Base-by-base conservation (phyloP, 169 alveolate species). In the Eimeria maxima region DNA sequence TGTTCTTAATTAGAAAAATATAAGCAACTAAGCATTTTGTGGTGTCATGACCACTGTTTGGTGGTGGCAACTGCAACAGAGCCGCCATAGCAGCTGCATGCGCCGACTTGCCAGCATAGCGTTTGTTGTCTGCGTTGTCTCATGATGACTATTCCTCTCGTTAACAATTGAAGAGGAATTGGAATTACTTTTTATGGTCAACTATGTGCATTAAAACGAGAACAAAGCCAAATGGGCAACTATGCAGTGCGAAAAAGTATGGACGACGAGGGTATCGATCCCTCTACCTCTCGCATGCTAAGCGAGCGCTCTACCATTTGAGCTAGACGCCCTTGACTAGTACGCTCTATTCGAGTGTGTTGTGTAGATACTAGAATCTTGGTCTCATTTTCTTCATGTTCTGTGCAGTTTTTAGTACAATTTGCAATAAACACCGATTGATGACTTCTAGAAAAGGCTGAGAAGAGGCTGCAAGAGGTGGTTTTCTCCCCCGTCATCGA, bases 241-340 rank as follows among this genome's bases (percentile, higher is more conserved):
- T 53, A 53, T 53, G 22, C 0, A 11, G 0, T 8, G 2, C 0
- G 22, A 3, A 53, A 53, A 53, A 0, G 63, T 11, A 1, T 98
- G 99, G 99, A 98, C 98, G 98, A 98, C 99, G 98, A 97, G 99
- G 99, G 99, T 98, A 98, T 99, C 99, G 99, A 99, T 99, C 99
- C 99, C 99, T 98, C 99, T 99, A 99, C 99, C 99, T 99, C 99
- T 99, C 99, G 99, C 99, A 98, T 99, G 99, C 99, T 98, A 99
- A 99, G 99, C 99, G 99, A 98, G 99, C 99, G 99, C 99, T 99
- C 99, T 99, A 99, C 99, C 99, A 99, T 99, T 98, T 99, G 99
- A 99, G 99, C 99, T 99, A 98, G 99, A 98, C 98, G 99, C 99
- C 99, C 99, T 95, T 27, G 22, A 0, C 38, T 33, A 0, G 38